Percentiles rank a stretch among this genome's conserved stretches.
phyloP scores from a whole-genome alignment of 306 rosid genomes.

The Trichosanthes truncata region DNA sequence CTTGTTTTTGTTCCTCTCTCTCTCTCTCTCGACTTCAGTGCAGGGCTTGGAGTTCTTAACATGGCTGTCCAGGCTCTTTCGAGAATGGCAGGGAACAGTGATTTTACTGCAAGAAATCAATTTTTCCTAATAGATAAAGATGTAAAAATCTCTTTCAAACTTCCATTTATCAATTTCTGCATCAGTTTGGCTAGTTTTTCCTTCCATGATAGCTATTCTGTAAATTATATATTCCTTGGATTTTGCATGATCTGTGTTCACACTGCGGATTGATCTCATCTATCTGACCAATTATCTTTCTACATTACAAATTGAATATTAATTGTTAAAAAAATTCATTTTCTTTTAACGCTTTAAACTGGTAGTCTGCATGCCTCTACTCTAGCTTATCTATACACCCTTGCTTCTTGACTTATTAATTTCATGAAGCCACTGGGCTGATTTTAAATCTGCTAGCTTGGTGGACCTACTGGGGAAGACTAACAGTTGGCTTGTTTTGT shows the following conservation, averaged over 20 bases:
- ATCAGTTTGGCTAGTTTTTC: background rate
- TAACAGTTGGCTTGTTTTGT: background rate
- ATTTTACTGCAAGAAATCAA: slow-evolving; percentile 47
- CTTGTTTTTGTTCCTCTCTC: background rate
- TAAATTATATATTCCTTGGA: background rate
- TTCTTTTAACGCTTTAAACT: background rate
- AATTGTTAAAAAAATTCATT: background rate
- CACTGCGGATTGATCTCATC: background rate
- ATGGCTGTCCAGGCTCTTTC: slow-evolving; percentile 78
- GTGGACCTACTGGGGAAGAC: background rate
- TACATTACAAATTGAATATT: background rate
- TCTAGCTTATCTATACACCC: background rate
- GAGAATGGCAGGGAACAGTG: slow-evolving; percentile 60
- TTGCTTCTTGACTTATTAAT: background rate
- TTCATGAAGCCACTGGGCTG: background rate
- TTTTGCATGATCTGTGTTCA: background rate
- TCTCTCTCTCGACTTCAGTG: slow-evolving; percentile 40
- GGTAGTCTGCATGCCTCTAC: background rate
- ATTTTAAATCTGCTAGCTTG: background rate
- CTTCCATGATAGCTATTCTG: background rate
- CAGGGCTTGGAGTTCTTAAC: slow-evolving; percentile 92
- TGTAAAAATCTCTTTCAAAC: slow-evolving; percentile 33
- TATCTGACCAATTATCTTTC: background rate
- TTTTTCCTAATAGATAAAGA: slow-evolving; percentile 80
- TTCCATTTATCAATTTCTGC: slow-evolving; percentile 1